Conservation (phyloP, 225 moss, liverwort and hornwort genomes). For the Pseudoscleropodium purum region DNA sequence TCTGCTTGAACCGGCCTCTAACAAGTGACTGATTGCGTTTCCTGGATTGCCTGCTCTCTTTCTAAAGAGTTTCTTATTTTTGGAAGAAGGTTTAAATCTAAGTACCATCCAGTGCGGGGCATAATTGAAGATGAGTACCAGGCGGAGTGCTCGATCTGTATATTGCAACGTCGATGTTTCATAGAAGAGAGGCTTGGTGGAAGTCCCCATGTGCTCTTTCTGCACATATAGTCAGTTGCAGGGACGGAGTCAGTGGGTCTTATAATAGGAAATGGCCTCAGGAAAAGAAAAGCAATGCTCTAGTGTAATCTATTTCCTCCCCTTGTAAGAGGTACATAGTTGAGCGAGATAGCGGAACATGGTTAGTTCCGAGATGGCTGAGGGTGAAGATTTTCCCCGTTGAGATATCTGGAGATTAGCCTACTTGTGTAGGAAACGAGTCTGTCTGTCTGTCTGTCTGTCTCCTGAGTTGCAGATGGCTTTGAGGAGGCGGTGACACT, state of each 20-base stretch:
- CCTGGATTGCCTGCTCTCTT: constrained; percentile 4
- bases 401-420: constrained; percentile 10
- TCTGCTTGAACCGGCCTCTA: constrained; percentile 79
- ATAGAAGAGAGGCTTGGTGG: constrained; percentile 43
- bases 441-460: neutral
- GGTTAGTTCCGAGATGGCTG: constrained; percentile 7
- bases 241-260: neutral
- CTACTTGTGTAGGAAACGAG: constrained; percentile 12
- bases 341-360: constrained; percentile 11
- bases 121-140: constrained; percentile 13
- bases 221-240: constrained; percentile 24
- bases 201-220: constrained; percentile 24
- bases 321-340: constrained; percentile 12
- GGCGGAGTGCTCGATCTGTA: constrained; percentile 48
- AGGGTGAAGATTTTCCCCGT: constrained; percentile 9
- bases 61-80: constrained; percentile 1
- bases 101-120: neutral
- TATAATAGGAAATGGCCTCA: constrained; percentile 11
- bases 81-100: constrained; percentile 1
- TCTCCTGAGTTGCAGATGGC: constrained; percentile 8
- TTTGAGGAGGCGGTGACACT: neutral
- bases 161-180: constrained; percentile 57
- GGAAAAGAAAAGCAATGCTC: constrained; percentile 12
- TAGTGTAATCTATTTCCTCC: constrained; percentile 18
- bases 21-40: constrained; percentile 62